phyloP scores from a whole-genome alignment of 176 grass and related monocot species.

The Puccinellia tenuiflora region DNA sequence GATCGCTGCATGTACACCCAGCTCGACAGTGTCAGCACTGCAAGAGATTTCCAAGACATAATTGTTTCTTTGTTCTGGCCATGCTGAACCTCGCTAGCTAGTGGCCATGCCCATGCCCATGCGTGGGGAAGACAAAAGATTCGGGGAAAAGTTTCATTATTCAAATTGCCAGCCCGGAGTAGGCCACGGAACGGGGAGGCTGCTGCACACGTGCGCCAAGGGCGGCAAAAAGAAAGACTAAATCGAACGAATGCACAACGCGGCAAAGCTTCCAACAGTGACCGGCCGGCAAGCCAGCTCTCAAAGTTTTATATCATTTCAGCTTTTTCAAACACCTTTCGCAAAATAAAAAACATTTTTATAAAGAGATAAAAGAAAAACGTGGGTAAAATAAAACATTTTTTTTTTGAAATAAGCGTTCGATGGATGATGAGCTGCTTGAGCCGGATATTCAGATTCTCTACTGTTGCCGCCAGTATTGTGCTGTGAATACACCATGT shows the following conservation, averaged over 20 bases:
- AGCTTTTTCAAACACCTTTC: neutral
- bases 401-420: neutral
- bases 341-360: neutral
- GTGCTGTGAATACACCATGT: neutral
- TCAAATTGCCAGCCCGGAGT: neutral
- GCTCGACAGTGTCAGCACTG: neutral
- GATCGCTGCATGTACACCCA: slow-evolving; percentile 1
- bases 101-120: neutral
- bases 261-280: neutral
- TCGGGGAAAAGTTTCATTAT: neutral
- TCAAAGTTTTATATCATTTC: neutral
- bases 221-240: neutral
- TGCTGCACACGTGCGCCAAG: slow-evolving; percentile 5
- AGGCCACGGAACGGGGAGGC: neutral
- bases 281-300: neutral
- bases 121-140: neutral
- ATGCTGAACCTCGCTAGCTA: neutral
- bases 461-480: neutral
- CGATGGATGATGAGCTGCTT: neutral
- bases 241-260: neutral
- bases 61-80: neutral
- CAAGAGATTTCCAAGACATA: neutral
- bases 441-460: neutral
- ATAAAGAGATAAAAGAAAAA: neutral
- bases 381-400: neutral